Evolutionary conservation across 1,139 yeast species (phyloP), one percentile per base, ranked within the genome.

Genomic region (Lodderomyces metapsilosis): DNA sequence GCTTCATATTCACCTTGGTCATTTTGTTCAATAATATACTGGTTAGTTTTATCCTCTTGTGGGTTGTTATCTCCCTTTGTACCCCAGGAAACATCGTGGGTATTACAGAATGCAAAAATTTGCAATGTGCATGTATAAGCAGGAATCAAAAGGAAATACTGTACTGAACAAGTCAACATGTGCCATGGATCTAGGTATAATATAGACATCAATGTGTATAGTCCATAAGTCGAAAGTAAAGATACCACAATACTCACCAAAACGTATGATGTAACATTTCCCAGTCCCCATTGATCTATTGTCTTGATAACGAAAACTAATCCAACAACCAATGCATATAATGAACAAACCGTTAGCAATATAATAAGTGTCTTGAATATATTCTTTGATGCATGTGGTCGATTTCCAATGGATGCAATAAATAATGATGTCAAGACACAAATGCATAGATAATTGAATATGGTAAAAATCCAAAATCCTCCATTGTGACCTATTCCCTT

Each of bases 61-160:
- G 83, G 85, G 49, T 81, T 80, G 50, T 84, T 86, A 48, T 91
- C 96, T 51, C 97, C 97, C 59, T 89, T 89, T 0, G 97, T 91
- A 64, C 97, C 97, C 97, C 97, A 91, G 0, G 96, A 85, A 40
- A 89, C 95, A 71, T 89, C 97, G 65, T 89, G 96, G 4, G 96
- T 88, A 59, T 89, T 89, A 66, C 98, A 89, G 62, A 88, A 88
- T 1, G 98, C 96, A 66, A 88, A 89, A 43, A 89, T 88, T 62
- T 89, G 97, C 47, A 89, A 70, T 1, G 96, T 85, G 64, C 96
- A 88, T 3, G 94, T 84, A 60, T 88, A 89, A 0, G 92, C 83
- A n/a, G 98, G 97, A 42, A 89, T 73, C 74, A 91, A 77, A 56
- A 88, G 61, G 65, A 89, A 88, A 68, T 89, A 89, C 62, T 89